A percentile compares a stretch with the other conserved stretches of the same genome.
These are phyloP conservation scores for Pholiota molesta DNA, from an alignment of 768 basidiomycete genomes.

Conservation along the genomic window DNA sequence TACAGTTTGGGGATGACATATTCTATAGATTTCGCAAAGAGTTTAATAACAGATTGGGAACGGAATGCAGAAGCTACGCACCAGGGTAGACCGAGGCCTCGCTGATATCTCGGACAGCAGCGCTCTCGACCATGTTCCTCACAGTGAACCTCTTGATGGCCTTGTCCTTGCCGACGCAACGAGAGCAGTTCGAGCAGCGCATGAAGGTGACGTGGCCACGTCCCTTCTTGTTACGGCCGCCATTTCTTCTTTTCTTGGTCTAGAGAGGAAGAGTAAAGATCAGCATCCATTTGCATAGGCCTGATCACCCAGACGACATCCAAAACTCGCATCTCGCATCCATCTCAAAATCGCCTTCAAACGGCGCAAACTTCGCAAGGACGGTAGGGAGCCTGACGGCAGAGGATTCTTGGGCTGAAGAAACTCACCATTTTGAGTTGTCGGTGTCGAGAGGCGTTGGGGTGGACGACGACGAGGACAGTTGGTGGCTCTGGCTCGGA, in stretches of 20 bases:
- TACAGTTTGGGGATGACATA: constrained; percentile 97
- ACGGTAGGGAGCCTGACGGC: neutral
- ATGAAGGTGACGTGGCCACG: constrained; percentile 95
- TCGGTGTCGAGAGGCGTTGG: constrained; percentile 40
- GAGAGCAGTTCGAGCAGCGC: constrained; percentile 99
- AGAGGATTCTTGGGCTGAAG: constrained; percentile 15
- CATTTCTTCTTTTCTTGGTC: constrained; percentile 99
- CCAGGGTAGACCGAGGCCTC: constrained; percentile 94
- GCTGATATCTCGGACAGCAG: constrained; percentile 95
- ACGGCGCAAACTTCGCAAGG: constrained; percentile 26
- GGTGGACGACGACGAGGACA: constrained; percentile 35
- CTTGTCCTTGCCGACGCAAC: constrained; percentile 98
- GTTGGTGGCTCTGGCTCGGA: constrained; percentile 30
- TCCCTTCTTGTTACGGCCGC: constrained; percentile 99
- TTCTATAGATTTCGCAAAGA: constrained; percentile 50
- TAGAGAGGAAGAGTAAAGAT: constrained; percentile 34
- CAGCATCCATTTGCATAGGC: constrained; percentile 16
- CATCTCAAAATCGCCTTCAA: constrained; percentile 31
- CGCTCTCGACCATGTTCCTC: constrained; percentile 99
- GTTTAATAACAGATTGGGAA: neutral
- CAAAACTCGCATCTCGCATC: constrained; percentile 36
- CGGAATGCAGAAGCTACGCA: constrained; percentile 38
- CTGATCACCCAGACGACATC: constrained; percentile 33
- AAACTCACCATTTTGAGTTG: constrained; percentile 45
- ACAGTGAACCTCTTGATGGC: constrained; percentile 99